Evolutionary conservation across 106 monocot genomes (phyloP).

Genomic region (Cymbidium sinense): DNA sequence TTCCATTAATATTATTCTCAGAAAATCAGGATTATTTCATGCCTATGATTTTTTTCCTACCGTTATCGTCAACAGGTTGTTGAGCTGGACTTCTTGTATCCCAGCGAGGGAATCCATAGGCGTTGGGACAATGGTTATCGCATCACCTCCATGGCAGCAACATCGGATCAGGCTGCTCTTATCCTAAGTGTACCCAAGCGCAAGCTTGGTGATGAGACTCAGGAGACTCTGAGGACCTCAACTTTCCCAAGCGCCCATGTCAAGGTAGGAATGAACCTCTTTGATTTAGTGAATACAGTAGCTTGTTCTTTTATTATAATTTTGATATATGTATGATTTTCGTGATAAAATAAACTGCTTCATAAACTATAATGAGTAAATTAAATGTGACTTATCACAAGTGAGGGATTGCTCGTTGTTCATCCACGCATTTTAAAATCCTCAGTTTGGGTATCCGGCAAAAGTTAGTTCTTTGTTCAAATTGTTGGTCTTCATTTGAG

Average conservation of each 20-base stretch:
- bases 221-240: constrained; percentile 53
- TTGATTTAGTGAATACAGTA: background rate
- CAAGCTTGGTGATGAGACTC: constrained; percentile 36
- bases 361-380: no score
- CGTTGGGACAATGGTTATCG: constrained; percentile 46
- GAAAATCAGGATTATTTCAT: background rate
- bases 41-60: background rate
- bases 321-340: background rate
- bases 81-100: constrained; percentile 46
- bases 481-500: no score
- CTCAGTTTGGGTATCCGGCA: no score
- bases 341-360: background rate
- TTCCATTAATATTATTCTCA: background rate
- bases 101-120: constrained; percentile 52
- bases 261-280: constrained; percentile 22
- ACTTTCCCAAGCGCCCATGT: constrained; percentile 40
- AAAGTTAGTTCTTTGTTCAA: no score
- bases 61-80: constrained; percentile 29
- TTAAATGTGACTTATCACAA: no score
- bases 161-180: constrained; percentile 44
- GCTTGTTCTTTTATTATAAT: background rate
- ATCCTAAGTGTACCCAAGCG: constrained; percentile 46
- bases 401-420: no score
- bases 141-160: constrained; percentile 47
- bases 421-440: no score